Percentiles rank a stretch among this genome's conserved stretches.
These are phyloP conservation scores for Ceriops zippeliana DNA, from an alignment of 345 rosid genomes.

Conservation along the genomic window DNA sequence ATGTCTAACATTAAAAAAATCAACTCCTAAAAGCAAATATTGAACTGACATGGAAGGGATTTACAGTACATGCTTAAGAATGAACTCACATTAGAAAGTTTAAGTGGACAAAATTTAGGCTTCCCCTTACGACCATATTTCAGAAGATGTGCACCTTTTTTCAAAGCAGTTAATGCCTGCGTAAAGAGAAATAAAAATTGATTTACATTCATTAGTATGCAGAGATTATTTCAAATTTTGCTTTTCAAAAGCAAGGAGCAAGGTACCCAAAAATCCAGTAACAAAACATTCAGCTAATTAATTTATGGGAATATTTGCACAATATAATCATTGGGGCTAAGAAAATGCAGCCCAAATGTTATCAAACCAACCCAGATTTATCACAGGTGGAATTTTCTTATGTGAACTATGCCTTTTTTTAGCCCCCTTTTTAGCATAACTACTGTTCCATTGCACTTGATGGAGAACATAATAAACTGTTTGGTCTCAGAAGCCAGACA, in stretches of 20 bases:
- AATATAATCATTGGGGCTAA: background rate
- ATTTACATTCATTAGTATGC: background rate
- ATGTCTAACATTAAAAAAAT: background rate
- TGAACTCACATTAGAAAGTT: slow-evolving; percentile 80
- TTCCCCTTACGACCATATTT: slow-evolving; percentile 96
- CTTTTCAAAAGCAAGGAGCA: background rate
- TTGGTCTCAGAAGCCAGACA: background rate
- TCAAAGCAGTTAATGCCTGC: slow-evolving; percentile 85
- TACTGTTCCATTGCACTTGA: background rate
- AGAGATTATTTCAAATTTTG: background rate
- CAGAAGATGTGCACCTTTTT: slow-evolving; percentile 89
- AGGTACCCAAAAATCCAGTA: too few relatives aligned
- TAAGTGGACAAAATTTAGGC: slow-evolving; percentile 87
- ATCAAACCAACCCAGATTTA: background rate
- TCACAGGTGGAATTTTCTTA: background rate
- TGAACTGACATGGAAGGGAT: background rate
- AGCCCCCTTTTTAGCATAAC: background rate
- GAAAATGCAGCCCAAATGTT: background rate
- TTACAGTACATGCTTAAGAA: background rate
- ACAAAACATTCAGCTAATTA: background rate
- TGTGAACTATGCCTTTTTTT: background rate
- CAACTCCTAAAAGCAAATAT: background rate
- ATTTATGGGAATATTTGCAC: background rate
- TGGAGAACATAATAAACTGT: background rate
- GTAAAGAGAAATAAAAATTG: slow-evolving; percentile 8